Evolutionary conservation across 23 red algal species (phyloP), one percentile per base, ranked within the genome.

Genomic region (Chondrus crispus): DNA sequence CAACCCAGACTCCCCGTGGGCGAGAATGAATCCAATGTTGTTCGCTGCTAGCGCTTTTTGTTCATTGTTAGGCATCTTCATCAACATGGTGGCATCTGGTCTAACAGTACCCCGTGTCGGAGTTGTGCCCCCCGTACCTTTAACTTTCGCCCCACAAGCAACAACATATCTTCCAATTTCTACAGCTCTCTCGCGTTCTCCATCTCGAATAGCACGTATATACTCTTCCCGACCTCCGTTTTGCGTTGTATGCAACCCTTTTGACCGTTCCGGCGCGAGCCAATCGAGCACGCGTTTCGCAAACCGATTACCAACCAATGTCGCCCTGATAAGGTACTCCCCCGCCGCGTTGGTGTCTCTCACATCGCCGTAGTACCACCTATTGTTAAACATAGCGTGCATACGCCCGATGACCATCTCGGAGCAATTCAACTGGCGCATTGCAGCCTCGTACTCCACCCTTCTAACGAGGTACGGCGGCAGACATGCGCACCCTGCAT

Each of bases 301-400:
- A 62, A 90, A 90, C 43, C 48, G 48, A 69, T 37, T 72, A 2
- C 87, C 87, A 29, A 37, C 44, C 73, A 90, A 46, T 62, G 72
- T 45, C 26, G 69, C 87, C 19, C 87, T 49, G 71, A 90, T 90
- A 32, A 54, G 26, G 72, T 90, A 90, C 55, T 90, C 87, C 33
- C 45, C 74, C 30, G 64, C 87, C 36, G 19, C 71, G 9, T 57
- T 29, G 18, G 8, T 3, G 41, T 90, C 87, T 10, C 4, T 4
- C 72, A 90, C 74, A 72, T 90, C 87, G 24, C 87, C 87, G 45
- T 46, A 63, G 57, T 90, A 90, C 87, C 87, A 90, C 30, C 1
- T 13, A 9, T 47, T 24, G 5, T 47, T 49, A 47, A 76, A 0
- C 57, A 45, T 39, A 46, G n/a, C 38, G 22, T 77, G 71, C 37